Base-by-base conservation (phyloP, 805 yeast species). In the Suhomyces prunicola region DNA sequence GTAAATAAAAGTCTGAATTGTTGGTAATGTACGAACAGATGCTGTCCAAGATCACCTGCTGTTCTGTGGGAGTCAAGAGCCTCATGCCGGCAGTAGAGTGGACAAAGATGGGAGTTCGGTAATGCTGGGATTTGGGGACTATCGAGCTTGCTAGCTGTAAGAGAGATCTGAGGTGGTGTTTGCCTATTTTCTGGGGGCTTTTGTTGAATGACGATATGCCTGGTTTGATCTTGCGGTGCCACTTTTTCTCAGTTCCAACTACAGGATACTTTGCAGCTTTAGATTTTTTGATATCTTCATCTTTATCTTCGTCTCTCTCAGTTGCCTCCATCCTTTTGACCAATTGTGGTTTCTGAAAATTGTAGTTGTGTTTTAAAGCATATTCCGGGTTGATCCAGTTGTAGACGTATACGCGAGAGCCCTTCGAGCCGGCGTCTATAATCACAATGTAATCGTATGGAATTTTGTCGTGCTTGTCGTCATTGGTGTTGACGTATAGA, bases 51-150 rank as follows among this genome's bases (percentile, higher is more conserved):
- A 85, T 74, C 15, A 66, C 65, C 44, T 69, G 69, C 57, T 80
- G 84, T 35, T 80, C 80, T 10, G 73, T 69, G 1, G 85, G 87
- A 19, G 76, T 77, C 42, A 86, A 67, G 12, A 82, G 64, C 44
- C 90, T 67, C 83, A 85, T 78, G 0, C 89, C 89, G 0, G 87
- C 90, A 0, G 90, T 86, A 0, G 88, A 84, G 64, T 86, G 89
- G 6, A 86, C 63, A 57, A 84, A 85, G 0, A 86, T 73, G 0
- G 92, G 92, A 0, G 92, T 86, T 47, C 90, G 62, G 8, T 60
- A 60, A 48, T 81, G 84, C 62, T 85, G 88, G 15, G 82, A 79
- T 50, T 72, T 69, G 13, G 92, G 92, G 1, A 86, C 79, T 6
- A 82, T 70, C 8, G 74, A 65, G 48, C 76, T 67, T 6, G 85